A percentile compares a stretch with the other conserved stretches of the same genome.
These are phyloP conservation scores for Acanthamoeba divionensis DNA, from an alignment of 208 protist genomes.

Conservation along the genomic window DNA sequence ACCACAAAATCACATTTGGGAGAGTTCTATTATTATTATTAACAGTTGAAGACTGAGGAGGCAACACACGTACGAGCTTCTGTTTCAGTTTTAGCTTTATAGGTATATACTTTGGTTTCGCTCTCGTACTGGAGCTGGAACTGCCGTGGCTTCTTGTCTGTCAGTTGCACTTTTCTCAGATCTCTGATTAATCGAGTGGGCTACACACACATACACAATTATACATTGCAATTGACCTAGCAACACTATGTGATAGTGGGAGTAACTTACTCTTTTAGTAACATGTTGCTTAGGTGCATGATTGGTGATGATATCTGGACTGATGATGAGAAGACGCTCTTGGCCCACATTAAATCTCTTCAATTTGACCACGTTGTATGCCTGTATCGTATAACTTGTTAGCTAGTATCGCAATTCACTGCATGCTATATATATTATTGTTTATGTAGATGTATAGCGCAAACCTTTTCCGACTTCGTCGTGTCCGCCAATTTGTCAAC, in stretches of 20 bases:
- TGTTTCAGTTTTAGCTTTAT: background rate
- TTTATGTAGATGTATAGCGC: too few species aligned
- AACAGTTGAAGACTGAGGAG: too few species aligned
- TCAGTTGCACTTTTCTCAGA: background rate
- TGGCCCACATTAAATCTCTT: background rate
- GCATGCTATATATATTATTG: background rate
- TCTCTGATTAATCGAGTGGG: slow-evolving; percentile 5
- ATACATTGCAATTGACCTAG: background rate
- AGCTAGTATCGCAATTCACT: background rate
- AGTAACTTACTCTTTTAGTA: background rate
- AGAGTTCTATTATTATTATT: too few species aligned
- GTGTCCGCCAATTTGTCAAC: background rate
- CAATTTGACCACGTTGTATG: slow-evolving; percentile 8
- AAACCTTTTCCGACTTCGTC: background rate
- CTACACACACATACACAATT: background rate
- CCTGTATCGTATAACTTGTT: background rate
- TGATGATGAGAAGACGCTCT: background rate
- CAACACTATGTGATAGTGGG: background rate
- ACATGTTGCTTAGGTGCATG: background rate
- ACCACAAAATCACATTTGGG: too few species aligned
- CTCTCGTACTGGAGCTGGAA: background rate
- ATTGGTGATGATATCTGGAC: background rate
- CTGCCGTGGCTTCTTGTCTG: background rate
- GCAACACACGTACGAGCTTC: background rate
- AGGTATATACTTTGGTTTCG: slow-evolving; percentile 20